phyloP scores from a whole-genome alignment of 2,329 filamentous ascomycete genomes.

The Pleomassaria siparia region DNA sequence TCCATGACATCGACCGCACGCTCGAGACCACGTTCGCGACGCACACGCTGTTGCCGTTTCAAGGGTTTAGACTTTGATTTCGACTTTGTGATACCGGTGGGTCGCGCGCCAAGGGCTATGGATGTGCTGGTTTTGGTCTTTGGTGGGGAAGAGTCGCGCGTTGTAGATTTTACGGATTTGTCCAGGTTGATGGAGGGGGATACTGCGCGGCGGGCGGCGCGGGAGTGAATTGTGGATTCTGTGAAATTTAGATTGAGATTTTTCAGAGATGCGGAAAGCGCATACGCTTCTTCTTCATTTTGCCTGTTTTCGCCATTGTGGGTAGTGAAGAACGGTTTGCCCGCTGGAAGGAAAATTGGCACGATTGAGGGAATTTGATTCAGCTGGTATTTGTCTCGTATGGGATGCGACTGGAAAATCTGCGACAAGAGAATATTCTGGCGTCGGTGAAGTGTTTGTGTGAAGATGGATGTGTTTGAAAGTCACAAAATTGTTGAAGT shows the following conservation, averaged over 20 bases:
- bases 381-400: background rate
- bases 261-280: background rate
- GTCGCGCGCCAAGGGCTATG: slow-evolving; percentile 65
- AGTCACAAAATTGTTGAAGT: background rate
- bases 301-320: slow-evolving; percentile 50
- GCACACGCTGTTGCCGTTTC: slow-evolving; percentile 55
- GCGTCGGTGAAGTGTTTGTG: background rate
- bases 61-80: slow-evolving; percentile 58
- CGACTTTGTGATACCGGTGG: slow-evolving; percentile 72
- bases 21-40: slow-evolving; percentile 50
- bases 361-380: background rate
- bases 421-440: background rate
- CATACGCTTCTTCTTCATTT: slow-evolving; percentile 49
- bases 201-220: slow-evolving; percentile 71
- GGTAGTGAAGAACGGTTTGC: slow-evolving; percentile 2
- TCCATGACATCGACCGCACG: slow-evolving; percentile 57
- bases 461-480: background rate
- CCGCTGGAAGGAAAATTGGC: background rate
- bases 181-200: slow-evolving; percentile 71
- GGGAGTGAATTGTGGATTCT: slow-evolving; percentile 70
- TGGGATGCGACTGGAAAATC: background rate
- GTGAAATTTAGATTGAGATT: slow-evolving; percentile 14
- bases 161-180: slow-evolving; percentile 66
- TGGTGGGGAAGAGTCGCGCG: slow-evolving; percentile 25
- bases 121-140: slow-evolving; percentile 40